Percentiles rank a stretch among this genome's conserved stretches.
Conservation (phyloP, 106 monocot genomes). For the Phalaenopsis equestris region DNA sequence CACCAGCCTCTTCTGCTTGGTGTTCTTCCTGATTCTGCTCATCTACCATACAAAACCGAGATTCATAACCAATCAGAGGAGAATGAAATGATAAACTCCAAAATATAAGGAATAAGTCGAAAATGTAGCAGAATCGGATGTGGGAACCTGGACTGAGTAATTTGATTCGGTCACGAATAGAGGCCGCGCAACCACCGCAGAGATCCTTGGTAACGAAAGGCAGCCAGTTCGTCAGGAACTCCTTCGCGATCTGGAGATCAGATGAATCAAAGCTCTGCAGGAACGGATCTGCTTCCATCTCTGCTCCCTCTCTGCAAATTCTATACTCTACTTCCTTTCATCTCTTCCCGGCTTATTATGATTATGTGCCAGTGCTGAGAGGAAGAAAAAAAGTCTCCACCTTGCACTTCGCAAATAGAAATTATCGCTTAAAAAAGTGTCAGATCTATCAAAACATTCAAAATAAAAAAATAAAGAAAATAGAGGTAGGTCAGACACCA, state of each 20-base stretch:
- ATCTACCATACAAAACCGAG: background rate
- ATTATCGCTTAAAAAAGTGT: too few relatives aligned
- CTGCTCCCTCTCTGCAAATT: background rate
- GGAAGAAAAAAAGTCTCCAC: too few relatives aligned
- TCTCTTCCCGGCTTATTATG: background rate
- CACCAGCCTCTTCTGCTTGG: background rate
- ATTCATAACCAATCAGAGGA: background rate
- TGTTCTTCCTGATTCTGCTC: background rate
- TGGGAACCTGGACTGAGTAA: constrained; percentile 51
- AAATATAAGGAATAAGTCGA: background rate
- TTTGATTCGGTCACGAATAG: constrained; percentile 47
- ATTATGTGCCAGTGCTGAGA: too few relatives aligned
- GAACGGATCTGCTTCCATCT: constrained; percentile 39
- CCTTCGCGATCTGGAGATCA: constrained; percentile 64
- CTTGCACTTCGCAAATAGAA: too few relatives aligned
- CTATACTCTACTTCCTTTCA: background rate
- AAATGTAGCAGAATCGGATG: background rate
- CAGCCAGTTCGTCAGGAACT: constrained; percentile 83
- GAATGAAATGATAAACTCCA: background rate
- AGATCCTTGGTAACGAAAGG: constrained; percentile 74
- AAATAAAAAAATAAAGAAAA: too few relatives aligned
- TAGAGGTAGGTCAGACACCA: too few relatives aligned
- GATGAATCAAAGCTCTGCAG: constrained; percentile 33
- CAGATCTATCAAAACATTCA: too few relatives aligned
- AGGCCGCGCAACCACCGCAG: constrained; percentile 49